A percentile compares a stretch with the other conserved stretches of the same genome.
Conservation (phyloP, 148 eudicot species). For the Rheum nobile region DNA sequence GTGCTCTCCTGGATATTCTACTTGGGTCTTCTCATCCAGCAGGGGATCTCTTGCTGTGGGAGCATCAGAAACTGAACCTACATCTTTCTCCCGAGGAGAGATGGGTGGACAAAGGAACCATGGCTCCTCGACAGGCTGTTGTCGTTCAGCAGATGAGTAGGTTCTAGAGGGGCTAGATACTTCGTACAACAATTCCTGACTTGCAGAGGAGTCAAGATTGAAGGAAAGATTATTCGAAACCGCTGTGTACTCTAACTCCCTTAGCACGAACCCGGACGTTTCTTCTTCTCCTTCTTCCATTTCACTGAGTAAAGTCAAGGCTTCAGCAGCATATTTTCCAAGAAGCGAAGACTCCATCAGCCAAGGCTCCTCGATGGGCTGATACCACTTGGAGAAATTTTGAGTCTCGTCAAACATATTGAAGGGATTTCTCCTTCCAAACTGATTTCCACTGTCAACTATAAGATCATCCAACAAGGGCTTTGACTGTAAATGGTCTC, state of each 20-base stretch:
- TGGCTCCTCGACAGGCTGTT: constrained; percentile 80
- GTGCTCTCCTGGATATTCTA: constrained; percentile 19
- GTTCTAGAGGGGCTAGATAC: constrained; percentile 9
- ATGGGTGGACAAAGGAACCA: constrained; percentile 47
- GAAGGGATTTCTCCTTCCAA: constrained; percentile 13
- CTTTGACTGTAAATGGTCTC: constrained; percentile 27
- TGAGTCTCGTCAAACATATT: constrained; percentile 14
- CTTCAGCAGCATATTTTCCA: constrained; percentile 17
- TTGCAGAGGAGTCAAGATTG: constrained; percentile 10
- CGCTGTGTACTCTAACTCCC: constrained; percentile 16
- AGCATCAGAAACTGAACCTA: constrained; percentile 13
- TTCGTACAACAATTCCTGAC: constrained; percentile 14
- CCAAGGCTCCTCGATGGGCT: constrained; percentile 90
- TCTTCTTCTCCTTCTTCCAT: constrained; percentile 15
- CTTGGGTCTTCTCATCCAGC: constrained; percentile 19
- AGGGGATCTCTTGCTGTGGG: constrained; percentile 13
- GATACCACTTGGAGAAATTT: constrained; percentile 20
- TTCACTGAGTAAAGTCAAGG: constrained; percentile 16
- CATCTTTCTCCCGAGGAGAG: constrained; percentile 14
- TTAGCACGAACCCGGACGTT: constrained; percentile 9
- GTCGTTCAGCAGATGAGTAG: constrained; percentile 22
- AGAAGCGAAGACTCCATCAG: constrained; percentile 26
- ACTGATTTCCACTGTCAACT: constrained; percentile 18
- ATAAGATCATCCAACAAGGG: constrained; percentile 28
- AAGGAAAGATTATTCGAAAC: constrained; percentile 5